Evolutionary conservation across 2,329 filamentous ascomycete species (phyloP).

Genomic region (Cordyceps cicadae): DNA sequence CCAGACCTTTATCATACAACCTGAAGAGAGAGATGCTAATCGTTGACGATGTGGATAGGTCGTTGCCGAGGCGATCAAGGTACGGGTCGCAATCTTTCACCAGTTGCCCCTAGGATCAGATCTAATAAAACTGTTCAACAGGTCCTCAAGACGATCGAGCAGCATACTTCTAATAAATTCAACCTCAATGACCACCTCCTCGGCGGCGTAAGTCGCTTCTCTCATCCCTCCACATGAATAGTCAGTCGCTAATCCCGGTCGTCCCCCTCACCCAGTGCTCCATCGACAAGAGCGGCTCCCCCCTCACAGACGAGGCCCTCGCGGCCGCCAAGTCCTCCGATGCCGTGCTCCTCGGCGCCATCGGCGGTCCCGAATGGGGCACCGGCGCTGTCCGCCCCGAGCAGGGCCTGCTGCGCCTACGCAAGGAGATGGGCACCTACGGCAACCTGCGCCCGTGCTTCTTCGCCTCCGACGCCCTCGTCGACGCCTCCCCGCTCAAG

Average conservation of each 20-base stretch:
- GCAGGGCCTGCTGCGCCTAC: constrained; percentile 81
- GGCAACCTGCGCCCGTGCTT: constrained; percentile 94
- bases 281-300: constrained; percentile 70
- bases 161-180: constrained; percentile 64
- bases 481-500: constrained; percentile 81
- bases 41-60: constrained; percentile 39
- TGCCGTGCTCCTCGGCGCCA: constrained; percentile 85
- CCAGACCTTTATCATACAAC: neutral
- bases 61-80: constrained; percentile 77
- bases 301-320: constrained; percentile 78
- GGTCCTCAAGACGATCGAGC: constrained; percentile 73
- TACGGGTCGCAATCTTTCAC: constrained; percentile 27
- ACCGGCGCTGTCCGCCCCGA: constrained; percentile 82
- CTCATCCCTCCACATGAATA: neutral
- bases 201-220: constrained; percentile 64
- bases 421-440: constrained; percentile 89
- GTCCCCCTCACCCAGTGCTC: constrained; percentile 53
- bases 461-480: constrained; percentile 81
- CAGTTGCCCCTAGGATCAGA: neutral
- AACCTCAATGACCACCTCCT: constrained; percentile 85
- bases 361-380: constrained; percentile 95
- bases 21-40: neutral
- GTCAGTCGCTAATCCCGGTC: neutral
- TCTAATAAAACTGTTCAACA: constrained; percentile 25
- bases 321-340: constrained; percentile 75